These are phyloP conservation scores for Phlegmacium glaucopus DNA, from an alignment of 768 basidiomycete species.

Conservation along the genomic window DNA sequence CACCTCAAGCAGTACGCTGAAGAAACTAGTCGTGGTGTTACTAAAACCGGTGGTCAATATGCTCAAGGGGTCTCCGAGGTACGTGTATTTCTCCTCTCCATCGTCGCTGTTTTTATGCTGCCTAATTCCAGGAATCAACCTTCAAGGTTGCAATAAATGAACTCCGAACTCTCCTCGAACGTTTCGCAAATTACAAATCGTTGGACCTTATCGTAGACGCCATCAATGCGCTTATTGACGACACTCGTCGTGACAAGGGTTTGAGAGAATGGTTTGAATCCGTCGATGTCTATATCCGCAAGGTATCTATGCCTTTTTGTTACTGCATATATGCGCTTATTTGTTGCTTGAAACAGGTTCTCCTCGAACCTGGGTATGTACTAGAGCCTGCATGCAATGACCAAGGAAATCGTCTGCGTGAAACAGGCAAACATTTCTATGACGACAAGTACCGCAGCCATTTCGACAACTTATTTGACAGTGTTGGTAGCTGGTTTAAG, in stretches of 20 bases:
- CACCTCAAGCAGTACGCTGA: slow-evolving; percentile 59
- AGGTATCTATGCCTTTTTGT: slow-evolving; percentile 32
- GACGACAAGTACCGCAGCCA: slow-evolving; percentile 61
- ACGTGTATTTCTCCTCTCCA: slow-evolving; percentile 4
- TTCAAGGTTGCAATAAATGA: slow-evolving; percentile 57
- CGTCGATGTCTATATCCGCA: slow-evolving; percentile 63
- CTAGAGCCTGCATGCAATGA: slow-evolving; percentile 72
- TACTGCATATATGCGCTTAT: background rate
- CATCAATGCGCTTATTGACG: slow-evolving; percentile 66
- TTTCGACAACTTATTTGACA: slow-evolving; percentile 76
- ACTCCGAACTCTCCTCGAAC: slow-evolving; percentile 81
- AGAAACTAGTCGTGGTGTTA: slow-evolving; percentile 36
- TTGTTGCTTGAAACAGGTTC: slow-evolving; percentile 34
- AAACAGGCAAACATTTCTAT: slow-evolving; percentile 77
- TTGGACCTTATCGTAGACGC: slow-evolving; percentile 70
- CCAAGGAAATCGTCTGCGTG: slow-evolving; percentile 60
- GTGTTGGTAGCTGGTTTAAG: slow-evolving; percentile 74
- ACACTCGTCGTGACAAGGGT: slow-evolving; percentile 70
- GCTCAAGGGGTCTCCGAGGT: slow-evolving; percentile 24
- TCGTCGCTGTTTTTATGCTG: background rate
- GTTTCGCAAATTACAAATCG: slow-evolving; percentile 77
- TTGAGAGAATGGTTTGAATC: slow-evolving; percentile 70
- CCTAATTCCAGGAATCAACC: slow-evolving; percentile 41
- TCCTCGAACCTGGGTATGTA: slow-evolving; percentile 83
- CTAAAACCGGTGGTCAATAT: slow-evolving; percentile 16